These are phyloP conservation scores for Ophiostoma sp. DNA, from an alignment of 2,329 filamentous ascomycete species.

Conservation along the genomic window DNA sequence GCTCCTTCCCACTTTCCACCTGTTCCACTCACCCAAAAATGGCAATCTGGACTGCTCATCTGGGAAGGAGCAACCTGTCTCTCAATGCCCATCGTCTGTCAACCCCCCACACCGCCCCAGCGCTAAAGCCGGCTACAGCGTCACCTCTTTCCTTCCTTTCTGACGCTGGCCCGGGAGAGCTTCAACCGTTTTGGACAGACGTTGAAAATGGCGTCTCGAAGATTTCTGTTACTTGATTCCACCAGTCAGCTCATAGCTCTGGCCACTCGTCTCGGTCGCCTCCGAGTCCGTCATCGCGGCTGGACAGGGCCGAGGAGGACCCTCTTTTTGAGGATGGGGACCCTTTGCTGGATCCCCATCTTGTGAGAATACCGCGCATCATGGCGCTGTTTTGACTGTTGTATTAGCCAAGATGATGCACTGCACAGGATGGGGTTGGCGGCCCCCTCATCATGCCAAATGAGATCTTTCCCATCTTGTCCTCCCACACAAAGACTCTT, in stretches of 20 bases:
- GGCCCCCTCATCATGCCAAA: not conserved
- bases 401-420: not conserved
- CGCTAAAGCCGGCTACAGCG: constrained; percentile 19
- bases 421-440: not conserved
- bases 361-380: not conserved
- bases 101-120: constrained; percentile 18
- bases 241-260: constrained; percentile 9
- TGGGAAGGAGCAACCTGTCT: not conserved
- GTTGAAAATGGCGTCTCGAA: not conserved
- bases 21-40: not conserved
- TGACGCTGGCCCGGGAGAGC: not conserved
- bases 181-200: not conserved
- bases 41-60: constrained; percentile 1
- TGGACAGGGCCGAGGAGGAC: constrained; percentile 5
- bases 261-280: not conserved
- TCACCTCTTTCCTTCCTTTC: not conserved
- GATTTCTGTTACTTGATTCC: constrained; percentile 12
- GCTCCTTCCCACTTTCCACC: constrained; percentile 9
- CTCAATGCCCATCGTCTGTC: too few relatives aligned
- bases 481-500: not conserved
- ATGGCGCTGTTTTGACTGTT: too few relatives aligned
- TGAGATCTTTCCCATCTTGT: constrained; percentile 1
- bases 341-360: not conserved
- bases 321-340: not conserved
- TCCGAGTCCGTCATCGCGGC: not conserved